Evolutionary conservation across 129 eudicot genomes (phyloP).

Genomic region (Rutidosis leptorrhynchoides): DNA sequence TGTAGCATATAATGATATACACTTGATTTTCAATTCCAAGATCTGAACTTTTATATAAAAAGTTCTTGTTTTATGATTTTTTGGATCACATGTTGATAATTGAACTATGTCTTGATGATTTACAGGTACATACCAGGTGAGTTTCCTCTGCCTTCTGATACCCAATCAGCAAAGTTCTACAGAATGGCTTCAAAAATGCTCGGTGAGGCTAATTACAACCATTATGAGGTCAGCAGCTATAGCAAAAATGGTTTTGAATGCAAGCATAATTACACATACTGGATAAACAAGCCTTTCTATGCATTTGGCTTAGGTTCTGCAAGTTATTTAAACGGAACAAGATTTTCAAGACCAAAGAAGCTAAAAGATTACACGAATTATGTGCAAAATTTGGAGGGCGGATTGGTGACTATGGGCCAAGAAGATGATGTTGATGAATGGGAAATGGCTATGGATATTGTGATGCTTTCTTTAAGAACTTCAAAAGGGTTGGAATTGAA

Average conservation of each 20-base stretch:
- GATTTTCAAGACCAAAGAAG: slow-evolving; percentile 85
- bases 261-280: slow-evolving; percentile 80
- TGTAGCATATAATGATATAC: too few species aligned
- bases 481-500: slow-evolving; percentile 74
- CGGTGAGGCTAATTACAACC: slow-evolving; percentile 63
- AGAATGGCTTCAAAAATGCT: slow-evolving; percentile 75
- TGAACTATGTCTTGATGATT: background rate
- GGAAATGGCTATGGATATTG: slow-evolving; percentile 68
- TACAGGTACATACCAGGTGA: slow-evolving; percentile 91
- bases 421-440: slow-evolving; percentile 41
- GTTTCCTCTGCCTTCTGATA: slow-evolving; percentile 82
- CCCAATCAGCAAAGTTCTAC: slow-evolving; percentile 80
- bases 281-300: slow-evolving; percentile 79
- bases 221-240: slow-evolving; percentile 91
- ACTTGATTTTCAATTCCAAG: too few species aligned
- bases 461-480: slow-evolving; percentile 89
- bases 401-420: slow-evolving; percentile 27
- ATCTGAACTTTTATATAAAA: background rate
- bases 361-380: slow-evolving; percentile 62
- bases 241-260: slow-evolving; percentile 69
- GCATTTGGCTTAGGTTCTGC: slow-evolving; percentile 92
- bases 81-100: background rate
- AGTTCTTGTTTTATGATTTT: background rate
- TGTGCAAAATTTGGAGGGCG: slow-evolving; percentile 65
- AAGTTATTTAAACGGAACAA: slow-evolving; percentile 56